Evolutionary conservation across 2,329 filamentous ascomycete species (phyloP), one percentile per base, ranked within the genome.

Genomic region (Sporothrix pallida): DNA sequence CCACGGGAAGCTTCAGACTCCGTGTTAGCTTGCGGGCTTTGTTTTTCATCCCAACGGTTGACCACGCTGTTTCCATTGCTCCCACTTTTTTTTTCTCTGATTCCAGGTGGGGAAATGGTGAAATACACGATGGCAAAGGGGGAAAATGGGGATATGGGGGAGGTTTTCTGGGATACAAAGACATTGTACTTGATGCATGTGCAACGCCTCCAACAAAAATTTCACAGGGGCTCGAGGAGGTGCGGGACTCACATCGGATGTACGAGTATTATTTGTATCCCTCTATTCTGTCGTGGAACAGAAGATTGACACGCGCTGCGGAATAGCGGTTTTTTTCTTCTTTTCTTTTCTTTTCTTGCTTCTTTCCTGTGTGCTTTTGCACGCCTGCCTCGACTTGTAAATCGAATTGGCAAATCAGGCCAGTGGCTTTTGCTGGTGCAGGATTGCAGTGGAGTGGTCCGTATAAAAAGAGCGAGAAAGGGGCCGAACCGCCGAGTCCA

Each of bases 381-480:
- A 65, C n/a, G 63, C 6, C 60, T 15, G 15, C 4, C 46, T 31
- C 65, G 70, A 74, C 31, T 7, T 7, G 31, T 37, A 37, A 37
- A 37, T 37, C 31, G 31, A 37, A 37, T 73, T 71, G 70, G 71
- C 65, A 68, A 72, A 74, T 69, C 70, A 52, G 23, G 48, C 65
- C 46, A 37, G 23, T 52, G 65, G 31, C 46, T 37, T 23, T 52
- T 31, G 68, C 56, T 54, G 73, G 52, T 46, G 48, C 26, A 54
- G 48, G 46, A 68, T 52, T 12, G 48, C 67, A 69, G 67, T 69
- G 67, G 67, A 44, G 62, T 48, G n/a, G 62, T 48, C 26, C 67
- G 48, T 69, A 69, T 69, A 71, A 71, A 71, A 73, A 50, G 65
- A 74, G 74, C 73, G 74, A 75, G 70, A 73, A 70, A 56, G 71